These are phyloP conservation scores for Penicillium canariense DNA, from an alignment of 495 filamentous ascomycete genomes.

Conservation along the genomic window DNA sequence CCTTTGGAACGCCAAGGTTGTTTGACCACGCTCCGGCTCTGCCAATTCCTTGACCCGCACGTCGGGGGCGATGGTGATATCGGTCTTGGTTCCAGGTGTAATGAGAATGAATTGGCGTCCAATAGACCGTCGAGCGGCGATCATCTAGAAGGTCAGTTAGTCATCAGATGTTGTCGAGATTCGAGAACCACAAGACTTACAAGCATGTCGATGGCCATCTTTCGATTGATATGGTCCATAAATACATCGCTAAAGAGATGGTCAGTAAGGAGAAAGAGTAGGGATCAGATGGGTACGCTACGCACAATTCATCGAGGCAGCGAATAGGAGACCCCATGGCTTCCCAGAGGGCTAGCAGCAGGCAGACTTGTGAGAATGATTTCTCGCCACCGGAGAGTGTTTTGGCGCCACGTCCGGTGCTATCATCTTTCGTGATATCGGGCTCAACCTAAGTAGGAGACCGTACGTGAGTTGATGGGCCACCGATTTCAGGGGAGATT, in stretches of 20 bases:
- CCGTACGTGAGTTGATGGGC: conserved; percentile 1
- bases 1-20: conserved; percentile 32
- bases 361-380: conserved; percentile 93
- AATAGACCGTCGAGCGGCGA: conserved; percentile 76
- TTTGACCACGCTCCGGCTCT: conserved; percentile 58
- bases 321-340: conserved; percentile 95
- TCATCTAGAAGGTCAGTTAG: conserved; percentile 55
- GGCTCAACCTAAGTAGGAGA: conserved; percentile 57
- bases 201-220: conserved; percentile 92
- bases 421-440: conserved; percentile 67
- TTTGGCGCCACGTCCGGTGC: conserved; percentile 74
- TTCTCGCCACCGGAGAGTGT: conserved; percentile 96
- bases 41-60: conserved; percentile 82
- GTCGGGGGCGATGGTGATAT: conserved; percentile 68
- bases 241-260: conserved; percentile 74
- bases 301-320: conserved; percentile 92
- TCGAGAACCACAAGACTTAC: conserved; percentile 47
- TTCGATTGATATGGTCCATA: conserved; percentile 96
- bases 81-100: conserved; percentile 81
- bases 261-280: conserved; percentile 20
- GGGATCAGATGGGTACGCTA: conserved; percentile 3
- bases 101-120: conserved; percentile 96
- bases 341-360: conserved; percentile 91
- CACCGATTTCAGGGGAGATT: neutral
- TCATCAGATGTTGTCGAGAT: neutral